Evolutionary conservation across 495 filamentous ascomycete genomes (phyloP).

Genomic region (Aspergillus sclerotiicarbonarius): DNA sequence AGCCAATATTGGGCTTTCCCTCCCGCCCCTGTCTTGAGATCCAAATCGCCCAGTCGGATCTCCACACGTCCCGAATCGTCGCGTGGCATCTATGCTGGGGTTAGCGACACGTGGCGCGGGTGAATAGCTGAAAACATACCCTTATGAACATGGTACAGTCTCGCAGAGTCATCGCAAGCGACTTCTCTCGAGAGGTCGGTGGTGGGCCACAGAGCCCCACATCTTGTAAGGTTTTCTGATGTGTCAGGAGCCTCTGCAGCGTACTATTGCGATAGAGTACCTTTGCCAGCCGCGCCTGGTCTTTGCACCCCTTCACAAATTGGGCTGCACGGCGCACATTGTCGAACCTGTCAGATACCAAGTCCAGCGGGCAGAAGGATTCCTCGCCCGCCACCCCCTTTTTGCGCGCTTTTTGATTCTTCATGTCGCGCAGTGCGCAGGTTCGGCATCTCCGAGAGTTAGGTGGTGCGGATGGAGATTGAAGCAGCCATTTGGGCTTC

Average conservation of each 20-base stretch:
- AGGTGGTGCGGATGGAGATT: constrained; percentile 73
- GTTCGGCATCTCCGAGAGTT: constrained; percentile 73
- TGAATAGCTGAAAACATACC: constrained; percentile 31
- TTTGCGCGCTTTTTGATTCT: constrained; percentile 33
- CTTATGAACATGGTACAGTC: constrained; percentile 84
- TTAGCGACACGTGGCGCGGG: constrained; percentile 2
- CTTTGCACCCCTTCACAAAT: constrained; percentile 38
- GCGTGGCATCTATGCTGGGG: constrained; percentile 20
- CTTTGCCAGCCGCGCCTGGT: constrained; percentile 33
- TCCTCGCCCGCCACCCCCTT: constrained; percentile 25
- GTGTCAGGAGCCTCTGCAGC: constrained; percentile 32
- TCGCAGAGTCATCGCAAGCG: constrained; percentile 77
- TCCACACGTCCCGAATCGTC: constrained; percentile 52
- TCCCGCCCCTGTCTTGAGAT: constrained; percentile 72
- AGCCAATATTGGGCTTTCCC: constrained; percentile 75
- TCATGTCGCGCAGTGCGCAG: constrained; percentile 71
- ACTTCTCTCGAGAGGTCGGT: constrained; percentile 32
- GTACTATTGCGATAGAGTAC: constrained; percentile 38
- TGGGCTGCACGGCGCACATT: constrained; percentile 36
- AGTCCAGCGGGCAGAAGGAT: constrained; percentile 58
- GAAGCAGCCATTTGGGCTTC: constrained; percentile 92
- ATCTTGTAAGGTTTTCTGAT: constrained; percentile 32
- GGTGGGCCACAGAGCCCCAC: constrained; percentile 40
- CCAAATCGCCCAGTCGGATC: constrained; percentile 80
- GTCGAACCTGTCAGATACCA: constrained; percentile 43